These are phyloP conservation scores for Tulasnella sp. DNA, from an alignment of 768 basidiomycete species.

Conservation along the genomic window DNA sequence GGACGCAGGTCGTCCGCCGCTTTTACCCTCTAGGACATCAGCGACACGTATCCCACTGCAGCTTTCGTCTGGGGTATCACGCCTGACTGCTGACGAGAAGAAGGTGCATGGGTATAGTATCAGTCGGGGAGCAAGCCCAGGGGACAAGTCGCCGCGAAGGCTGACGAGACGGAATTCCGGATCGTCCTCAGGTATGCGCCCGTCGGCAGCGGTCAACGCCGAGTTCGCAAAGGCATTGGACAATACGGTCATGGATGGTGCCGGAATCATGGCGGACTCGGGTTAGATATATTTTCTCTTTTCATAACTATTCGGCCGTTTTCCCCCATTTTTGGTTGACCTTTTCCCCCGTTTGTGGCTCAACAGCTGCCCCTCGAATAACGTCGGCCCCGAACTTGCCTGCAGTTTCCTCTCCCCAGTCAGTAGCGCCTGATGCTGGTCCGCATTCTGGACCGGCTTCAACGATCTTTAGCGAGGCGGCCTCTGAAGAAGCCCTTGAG, in stretches of 20 bases:
- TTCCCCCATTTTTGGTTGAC: too few species aligned
- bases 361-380: too few species aligned
- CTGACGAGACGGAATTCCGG: not conserved
- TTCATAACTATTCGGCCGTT: not conserved
- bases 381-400: too few species aligned
- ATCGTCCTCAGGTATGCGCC: not conserved
- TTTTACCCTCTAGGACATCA: not conserved
- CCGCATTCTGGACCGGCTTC: not conserved
- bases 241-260: not conserved
- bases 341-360: too few species aligned
- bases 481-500: slow-evolving; percentile 29
- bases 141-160: not conserved
- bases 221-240: not conserved
- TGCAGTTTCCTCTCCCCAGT: too few species aligned
- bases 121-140: not conserved
- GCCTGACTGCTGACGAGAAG: not conserved
- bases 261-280: not conserved
- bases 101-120: not conserved
- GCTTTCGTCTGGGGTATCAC: not conserved
- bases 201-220: not conserved
- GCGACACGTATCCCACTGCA: not conserved
- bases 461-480: not conserved
- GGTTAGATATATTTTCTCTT: not conserved
- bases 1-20: not conserved
- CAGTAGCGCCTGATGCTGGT: not conserved